Evolutionary conservation across 2,329 filamentous ascomycete genomes (phyloP), one percentile per base, ranked within the genome.

Genomic region (Ceratocystis ficicola): DNA sequence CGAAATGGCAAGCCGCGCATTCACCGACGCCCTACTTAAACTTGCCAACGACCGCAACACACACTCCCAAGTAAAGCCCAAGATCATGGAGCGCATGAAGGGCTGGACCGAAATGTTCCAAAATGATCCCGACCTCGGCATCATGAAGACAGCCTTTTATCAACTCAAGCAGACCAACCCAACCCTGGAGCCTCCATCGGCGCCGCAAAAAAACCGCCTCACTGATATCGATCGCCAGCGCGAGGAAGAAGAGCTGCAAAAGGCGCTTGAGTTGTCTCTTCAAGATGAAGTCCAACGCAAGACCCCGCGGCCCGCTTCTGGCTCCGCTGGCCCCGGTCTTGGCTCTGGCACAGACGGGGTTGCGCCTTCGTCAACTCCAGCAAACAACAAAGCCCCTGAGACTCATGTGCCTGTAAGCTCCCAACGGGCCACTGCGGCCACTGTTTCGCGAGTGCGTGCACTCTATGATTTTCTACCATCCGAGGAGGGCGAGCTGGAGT

Each of bases 21-120:
- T 96, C 74, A 99, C 94, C 70, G 94, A 99, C 74, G 90, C 93
- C 68, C 80, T 99, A 61, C 81, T 97, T 69, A 87, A 94, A 73
- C 83, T 99, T 68, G 92, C 94, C 69, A 90, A 87, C 77, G 94
- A 99, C 76, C 84, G 92, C 77, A 99, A 95, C 75, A 96, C 93
- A 64, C 94, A 97, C 75, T 87, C 88, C 73, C 90, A 96, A 75
- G 94, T 99, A 74, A 97, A 97, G 77, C 85, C 90, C 69, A 97
- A 96, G 82, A 96, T 99, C 70, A 77, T 97, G 67, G 93, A 97
- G 79, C 86, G 92, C 70, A 97, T 97, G 90, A 87, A 89, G 74
- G 90, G 93, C 70, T 99, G 94, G 94, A 86, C 88, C 66, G 89
- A 94, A 72, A 95, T 96, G 89, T 97, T 97, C 74, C 83, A 84